Conservation (phyloP, 192 early-diverging fungal species). For the Coemansia sp. region DNA sequence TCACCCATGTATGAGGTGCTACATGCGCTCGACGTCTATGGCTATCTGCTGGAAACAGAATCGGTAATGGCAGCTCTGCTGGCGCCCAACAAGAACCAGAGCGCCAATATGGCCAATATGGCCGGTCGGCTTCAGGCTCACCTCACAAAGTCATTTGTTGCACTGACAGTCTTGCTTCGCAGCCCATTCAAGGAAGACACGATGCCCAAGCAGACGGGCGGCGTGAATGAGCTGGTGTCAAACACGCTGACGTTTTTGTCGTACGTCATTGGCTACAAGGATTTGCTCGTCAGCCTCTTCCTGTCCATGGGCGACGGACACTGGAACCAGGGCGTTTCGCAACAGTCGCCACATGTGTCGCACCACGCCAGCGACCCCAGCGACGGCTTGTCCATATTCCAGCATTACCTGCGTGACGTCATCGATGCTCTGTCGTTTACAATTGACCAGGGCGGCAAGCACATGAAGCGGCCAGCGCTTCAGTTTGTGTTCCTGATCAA, state of each 20-base stretch:
- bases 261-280: conserved; percentile 50
- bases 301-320: conserved; percentile 52
- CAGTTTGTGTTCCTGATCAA: conserved; percentile 53
- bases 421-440: conserved; percentile 43
- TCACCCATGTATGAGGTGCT: conserved; percentile 49
- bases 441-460: conserved; percentile 49
- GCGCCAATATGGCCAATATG: conserved; percentile 38
- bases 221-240: conserved; percentile 44
- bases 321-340: conserved; percentile 39
- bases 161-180: conserved; percentile 32
- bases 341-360: conserved; percentile 19
- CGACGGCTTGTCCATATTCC: conserved; percentile 53
- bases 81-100: conserved; percentile 28
- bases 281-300: conserved; percentile 41
- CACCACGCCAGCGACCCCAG: conserved; percentile 51
- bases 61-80: conserved; percentile 26
- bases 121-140: conserved; percentile 35
- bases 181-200: conserved; percentile 47
- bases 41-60: conserved; percentile 49
- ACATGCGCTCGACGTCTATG: conserved; percentile 51
- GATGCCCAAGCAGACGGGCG: conserved; percentile 50
- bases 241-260: conserved; percentile 47
- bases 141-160: conserved; percentile 43
- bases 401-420: conserved; percentile 53
- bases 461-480: conserved; percentile 48